Evolutionary conservation across 352 stramenopile genomes (phyloP), one percentile per base, ranked within the genome.

Genomic region (Phytophthora citricola): DNA sequence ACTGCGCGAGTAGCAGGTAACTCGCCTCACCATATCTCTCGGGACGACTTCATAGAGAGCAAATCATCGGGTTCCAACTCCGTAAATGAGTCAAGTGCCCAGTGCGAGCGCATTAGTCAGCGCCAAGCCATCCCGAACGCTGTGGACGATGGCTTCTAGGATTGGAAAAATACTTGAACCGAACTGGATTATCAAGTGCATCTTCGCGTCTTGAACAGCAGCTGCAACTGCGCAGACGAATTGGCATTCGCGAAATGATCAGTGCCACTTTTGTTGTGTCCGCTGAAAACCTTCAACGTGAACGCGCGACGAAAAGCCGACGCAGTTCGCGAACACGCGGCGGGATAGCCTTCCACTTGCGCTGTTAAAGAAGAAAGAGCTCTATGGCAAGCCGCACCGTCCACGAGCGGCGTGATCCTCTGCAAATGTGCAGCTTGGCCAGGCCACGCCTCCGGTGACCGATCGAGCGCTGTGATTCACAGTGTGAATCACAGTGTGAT

Each of bases 301-400:
- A 14, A n/a, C 9, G 26, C 45, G 17, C 45, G 48, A 65, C 43
- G 34, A 32, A 20, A 49, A 64, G 50, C 22, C 26, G 47, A 17
- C 34, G 44, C 4, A 31, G 29, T 40, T 36, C 40, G 11, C 58
- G 45, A 57, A 11, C 31, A 24, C 41, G 53, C 44, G 27, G 54
- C 15, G 32, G 54, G 62, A 69, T 59, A 69, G 62, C n/a, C 61
- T 53, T 32, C 26, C n/a, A 36, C 31, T 36, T 36, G 31, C 31
- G 31, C 31, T 36, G 36, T 54, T 70, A 51, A 53, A 26, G 47
- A 10, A 15, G 39, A 55, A 44, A 39, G 14, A 73, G 26, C 65
- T 73, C 65, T 73, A 73, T 73, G 58, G 65, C 65, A 69, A 53
- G 14, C 12, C 31, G 41, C 57, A 68, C 39, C 50, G 36, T 71